Conservation (phyloP, 2,329 filamentous ascomycete genomes). For the Xylariaceae sp. region DNA sequence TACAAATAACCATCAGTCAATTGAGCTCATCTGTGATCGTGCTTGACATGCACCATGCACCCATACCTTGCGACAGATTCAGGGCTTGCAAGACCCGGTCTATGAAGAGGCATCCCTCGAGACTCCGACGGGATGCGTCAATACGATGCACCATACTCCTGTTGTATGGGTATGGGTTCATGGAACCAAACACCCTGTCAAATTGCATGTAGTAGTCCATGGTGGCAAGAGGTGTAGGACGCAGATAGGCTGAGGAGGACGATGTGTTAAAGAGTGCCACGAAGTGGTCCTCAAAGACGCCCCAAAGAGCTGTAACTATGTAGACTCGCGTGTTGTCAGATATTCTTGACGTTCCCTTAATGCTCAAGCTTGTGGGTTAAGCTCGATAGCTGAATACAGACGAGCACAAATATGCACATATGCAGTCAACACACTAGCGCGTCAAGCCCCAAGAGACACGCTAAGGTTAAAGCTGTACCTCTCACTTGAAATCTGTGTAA, state of each 20-base stretch:
- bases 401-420: not conserved
- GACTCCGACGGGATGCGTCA: conserved; percentile 57
- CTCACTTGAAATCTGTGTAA: too few relatives aligned
- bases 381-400: not conserved
- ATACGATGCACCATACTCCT: conserved; percentile 57
- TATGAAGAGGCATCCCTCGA: conserved; percentile 70
- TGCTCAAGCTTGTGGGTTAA: not conserved
- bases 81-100: conserved; percentile 69
- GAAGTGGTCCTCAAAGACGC: too few relatives aligned
- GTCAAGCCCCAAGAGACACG: conserved; percentile 3
- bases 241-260: not conserved
- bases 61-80: conserved; percentile 61
- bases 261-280: not conserved
- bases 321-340: too few relatives aligned
- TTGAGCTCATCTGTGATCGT: too few relatives aligned
- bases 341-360: too few relatives aligned
- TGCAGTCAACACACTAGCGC: not conserved
- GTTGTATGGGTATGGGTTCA: conserved; percentile 57
- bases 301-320: too few relatives aligned
- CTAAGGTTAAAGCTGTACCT: too few relatives aligned
- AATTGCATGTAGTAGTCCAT: conserved; percentile 65
- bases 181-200: conserved; percentile 59
- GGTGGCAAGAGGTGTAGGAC: not conserved
- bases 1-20: too few relatives aligned
- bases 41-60: too few relatives aligned